Evolutionary conservation across 768 basidiomycete species (phyloP), one percentile per base, ranked within the genome.

Genomic region (Naematelia encephala): DNA sequence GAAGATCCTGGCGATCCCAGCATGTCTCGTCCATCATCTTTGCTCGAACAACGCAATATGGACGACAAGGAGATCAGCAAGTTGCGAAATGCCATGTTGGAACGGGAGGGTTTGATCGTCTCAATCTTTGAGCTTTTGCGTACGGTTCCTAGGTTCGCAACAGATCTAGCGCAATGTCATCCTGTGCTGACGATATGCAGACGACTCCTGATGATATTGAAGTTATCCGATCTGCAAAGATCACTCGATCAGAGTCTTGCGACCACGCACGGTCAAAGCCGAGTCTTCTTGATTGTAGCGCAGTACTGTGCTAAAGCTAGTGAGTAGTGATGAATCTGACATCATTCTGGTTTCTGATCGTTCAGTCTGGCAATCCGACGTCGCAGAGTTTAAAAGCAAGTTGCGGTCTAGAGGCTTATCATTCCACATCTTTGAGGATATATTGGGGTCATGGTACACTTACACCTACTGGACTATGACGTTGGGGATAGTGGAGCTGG

Each of bases 261-360:
- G 67, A 98, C 96, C 0, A 98, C 94, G 83, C 66, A 74, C 48
- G 70, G 73, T 14, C 73, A 90, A 82, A 81, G 86, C 58, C 87
- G 94, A 19, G 85, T 98, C 72, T 98, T 97, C 76, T 73, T 97
- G 28, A 87, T 97, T 57, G 88, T 88, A 14, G 92, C 91, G 5
- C 87, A 89, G 69, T 94, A 89, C 77, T 96, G 93, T 73, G 81
- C 85, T 51, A 42, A 69, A 54, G 69, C 69, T 11, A 66, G 45
- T 59, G 16, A 39, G 34, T 39, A 39, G 16, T 39, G 8, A 8
- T 16, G 34, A 39, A 8, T 39, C 16, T 16, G 34, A 39, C 34
- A 16, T 8, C 16, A 39, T 8, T 39, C 34, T 39, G 34, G 34
- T 39, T n/a, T n/a, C 34, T 39, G 34, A 39, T 16, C 34, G 34